Evolutionary conservation across 1,139 yeast species (phyloP), one percentile per base, ranked within the genome.

Genomic region (Candida tropicalis): DNA sequence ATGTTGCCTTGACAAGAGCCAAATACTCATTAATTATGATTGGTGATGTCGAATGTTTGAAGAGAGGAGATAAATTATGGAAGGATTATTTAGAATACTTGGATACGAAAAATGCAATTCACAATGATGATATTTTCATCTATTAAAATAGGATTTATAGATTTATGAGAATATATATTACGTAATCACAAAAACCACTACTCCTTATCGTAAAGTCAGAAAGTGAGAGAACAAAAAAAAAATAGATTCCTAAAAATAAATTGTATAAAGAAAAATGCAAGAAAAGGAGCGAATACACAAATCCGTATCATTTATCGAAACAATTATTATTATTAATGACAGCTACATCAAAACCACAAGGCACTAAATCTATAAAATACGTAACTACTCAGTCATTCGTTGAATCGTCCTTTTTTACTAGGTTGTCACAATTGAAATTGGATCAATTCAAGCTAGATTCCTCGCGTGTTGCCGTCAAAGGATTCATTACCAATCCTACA

Each of bases 401-500:
- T 26, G 97, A 91, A 56, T 81, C 96, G 0, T 80, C 96, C 0
- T 93, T 93, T 63, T 93, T 93, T 67, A 82, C 84, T 35, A 79
- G 77, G 52, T 72, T 93, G 16, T 75, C 93, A 0, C 77, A 77
- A 41, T 63, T 79, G 54, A 89, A 89, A 58, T 72, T 89, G 39
- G 81, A 87, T 48, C 75, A 80, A 40, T 77, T 79, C 57, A 85
- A 83, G 58, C 70, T 86, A 35, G 86, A 82, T 53, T 69, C 79
- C 32, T 62, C 77, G 3, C 63, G 67, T 8, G 62, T 66, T 39
- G 58, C 62, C 1, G 59, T 86, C 42, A 40, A 77, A 64, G 59
- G 73, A 54, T 53, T 73, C 41, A 51, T 60, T 42, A 58, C 68
- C 7, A 57, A 59, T 35, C 68, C 77, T 0, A 36, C 40, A 5